These are phyloP conservation scores for Boletellus emodensis DNA, from an alignment of 768 basidiomycete species.

Conservation along the genomic window DNA sequence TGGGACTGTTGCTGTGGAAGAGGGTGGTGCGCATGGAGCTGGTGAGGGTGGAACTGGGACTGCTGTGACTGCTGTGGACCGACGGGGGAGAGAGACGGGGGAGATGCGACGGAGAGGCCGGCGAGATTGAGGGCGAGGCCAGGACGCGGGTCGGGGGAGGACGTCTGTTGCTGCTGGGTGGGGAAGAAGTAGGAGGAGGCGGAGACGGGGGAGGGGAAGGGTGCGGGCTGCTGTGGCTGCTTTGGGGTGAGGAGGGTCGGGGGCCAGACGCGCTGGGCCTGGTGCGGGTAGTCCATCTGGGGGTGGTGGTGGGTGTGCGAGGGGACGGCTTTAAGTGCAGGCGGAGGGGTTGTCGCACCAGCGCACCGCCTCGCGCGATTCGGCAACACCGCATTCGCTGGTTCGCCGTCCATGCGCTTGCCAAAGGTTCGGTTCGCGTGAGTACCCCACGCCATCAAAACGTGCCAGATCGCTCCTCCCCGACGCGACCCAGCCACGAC, in stretches of 20 bases:
- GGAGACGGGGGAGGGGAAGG: slow-evolving; percentile 27
- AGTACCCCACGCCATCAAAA: slow-evolving; percentile 27
- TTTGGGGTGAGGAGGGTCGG: slow-evolving; percentile 16
- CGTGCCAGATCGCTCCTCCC: slow-evolving; percentile 6
- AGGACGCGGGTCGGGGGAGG: slow-evolving; percentile 17
- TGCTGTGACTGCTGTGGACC: slow-evolving; percentile 38
- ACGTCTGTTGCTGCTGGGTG: slow-evolving; percentile 14
- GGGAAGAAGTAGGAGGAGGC: slow-evolving; percentile 24
- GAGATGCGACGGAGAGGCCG: slow-evolving; percentile 61
- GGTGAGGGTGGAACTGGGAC: slow-evolving; percentile 53
- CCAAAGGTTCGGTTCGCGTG: neutral
- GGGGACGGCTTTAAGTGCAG: slow-evolving; percentile 12
- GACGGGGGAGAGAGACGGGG: slow-evolving; percentile 62
- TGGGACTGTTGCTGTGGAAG: slow-evolving; percentile 15
- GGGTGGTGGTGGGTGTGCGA: neutral
- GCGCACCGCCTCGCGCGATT: slow-evolving; percentile 14
- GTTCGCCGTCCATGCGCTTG: no score
- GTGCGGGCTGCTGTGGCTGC: slow-evolving; percentile 6
- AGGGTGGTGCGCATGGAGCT: slow-evolving; percentile 50
- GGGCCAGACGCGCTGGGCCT: slow-evolving; percentile 24
- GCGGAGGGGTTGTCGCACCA: neutral
- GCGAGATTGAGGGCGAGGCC: slow-evolving; percentile 65
- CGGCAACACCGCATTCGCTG: no score
- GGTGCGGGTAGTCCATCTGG: slow-evolving; percentile 32
- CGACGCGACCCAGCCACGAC: neutral